Percentiles rank a stretch among this genome's conserved stretches.
Conservation (phyloP, 768 basidiomycete species). For the Amanita exitialis region DNA sequence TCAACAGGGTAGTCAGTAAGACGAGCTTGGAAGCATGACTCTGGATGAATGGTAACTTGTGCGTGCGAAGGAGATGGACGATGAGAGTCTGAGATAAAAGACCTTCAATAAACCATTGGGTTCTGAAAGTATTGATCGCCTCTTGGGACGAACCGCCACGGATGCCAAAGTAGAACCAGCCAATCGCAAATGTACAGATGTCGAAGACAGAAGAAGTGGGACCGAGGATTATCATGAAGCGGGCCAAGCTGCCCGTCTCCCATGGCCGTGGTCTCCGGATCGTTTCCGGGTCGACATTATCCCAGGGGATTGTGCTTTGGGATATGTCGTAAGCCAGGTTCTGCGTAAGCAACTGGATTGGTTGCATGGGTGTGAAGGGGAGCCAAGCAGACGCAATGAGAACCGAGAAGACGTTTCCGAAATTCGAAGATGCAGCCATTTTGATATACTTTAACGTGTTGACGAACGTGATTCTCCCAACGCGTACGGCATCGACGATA, state of each 20-base stretch:
- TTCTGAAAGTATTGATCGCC: conserved; percentile 20
- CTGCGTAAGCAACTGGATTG: conserved; percentile 21
- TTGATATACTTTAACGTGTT: conserved; percentile 27
- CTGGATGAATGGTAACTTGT: conserved; percentile 2
- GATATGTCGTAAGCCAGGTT: conserved; percentile 27
- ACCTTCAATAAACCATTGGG: conserved; percentile 25
- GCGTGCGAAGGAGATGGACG: conserved; percentile 1
- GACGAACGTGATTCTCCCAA: conserved; percentile 16
- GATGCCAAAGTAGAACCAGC: conserved; percentile 24
- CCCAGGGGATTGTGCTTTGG: conserved; percentile 26
- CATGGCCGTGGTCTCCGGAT: conserved; percentile 19
- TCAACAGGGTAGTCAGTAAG: background rate
- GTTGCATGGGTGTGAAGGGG: conserved; percentile 26
- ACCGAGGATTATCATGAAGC: conserved; percentile 24
- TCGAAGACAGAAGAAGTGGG: conserved; percentile 26
- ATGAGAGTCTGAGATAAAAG: conserved; percentile 20
- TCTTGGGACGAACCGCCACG: conserved; percentile 15
- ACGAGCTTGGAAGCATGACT: background rate
- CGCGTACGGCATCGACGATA: conserved; percentile 18
- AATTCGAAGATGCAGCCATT: conserved; percentile 25
- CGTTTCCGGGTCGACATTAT: conserved; percentile 27
- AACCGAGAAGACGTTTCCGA: conserved; percentile 14
- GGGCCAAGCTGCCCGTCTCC: conserved; percentile 23
- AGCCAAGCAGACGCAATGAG: conserved; percentile 25
- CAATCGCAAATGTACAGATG: conserved; percentile 20